Evolutionary conservation across 2,329 filamentous ascomycete species (phyloP), one percentile per base, ranked within the genome.

Genomic region (Aureobasidium sp.): DNA sequence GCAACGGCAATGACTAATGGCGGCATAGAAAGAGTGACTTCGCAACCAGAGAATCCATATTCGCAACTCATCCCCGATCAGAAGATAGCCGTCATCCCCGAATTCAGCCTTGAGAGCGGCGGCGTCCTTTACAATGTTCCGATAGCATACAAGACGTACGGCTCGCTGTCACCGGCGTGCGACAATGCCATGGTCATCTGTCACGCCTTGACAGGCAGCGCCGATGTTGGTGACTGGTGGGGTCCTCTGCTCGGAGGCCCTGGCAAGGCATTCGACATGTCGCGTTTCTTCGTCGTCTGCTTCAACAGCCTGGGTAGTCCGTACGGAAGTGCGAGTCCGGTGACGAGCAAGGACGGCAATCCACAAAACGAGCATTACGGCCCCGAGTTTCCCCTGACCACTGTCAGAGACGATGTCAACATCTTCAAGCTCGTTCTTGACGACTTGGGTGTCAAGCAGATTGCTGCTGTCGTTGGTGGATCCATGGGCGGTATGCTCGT

Each of bases 361-460:
- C 72, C 79, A 14, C 75, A 74, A 48, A 83, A 87, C 58, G 90
- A 81, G 16, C 80, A 80, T 61, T 98, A 98, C 65, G 93, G 93
- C 0, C 93, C 93, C 1, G 93, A 98, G 65, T 98, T 98, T 61
- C 93, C 93, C 41, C 73, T 98, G 58, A 96, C 93, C 1, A 97
- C 93, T 0, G 88, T 98, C 58, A 79, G 91, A 60, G 93, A 98
- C 67, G 93, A 98, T 72, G 91, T 97, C 50, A 90, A 87, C 59
- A 76, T 93, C 42, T 90, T 93, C 73, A 89, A 84, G 67, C 70
- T 91, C 29, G 72, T 94, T 6, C 75, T 94, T 7, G 87, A 93
- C 63, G 86, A 91, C 56, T 72, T 94, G 16, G 88, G 88, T 16
- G 84, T 94, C 29, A 81, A 79, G 62, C 85, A 89, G 65, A 75